phyloP scores from a whole-genome alignment of 371 early-diverging fungal genomes.

The Mortierella sp. region DNA sequence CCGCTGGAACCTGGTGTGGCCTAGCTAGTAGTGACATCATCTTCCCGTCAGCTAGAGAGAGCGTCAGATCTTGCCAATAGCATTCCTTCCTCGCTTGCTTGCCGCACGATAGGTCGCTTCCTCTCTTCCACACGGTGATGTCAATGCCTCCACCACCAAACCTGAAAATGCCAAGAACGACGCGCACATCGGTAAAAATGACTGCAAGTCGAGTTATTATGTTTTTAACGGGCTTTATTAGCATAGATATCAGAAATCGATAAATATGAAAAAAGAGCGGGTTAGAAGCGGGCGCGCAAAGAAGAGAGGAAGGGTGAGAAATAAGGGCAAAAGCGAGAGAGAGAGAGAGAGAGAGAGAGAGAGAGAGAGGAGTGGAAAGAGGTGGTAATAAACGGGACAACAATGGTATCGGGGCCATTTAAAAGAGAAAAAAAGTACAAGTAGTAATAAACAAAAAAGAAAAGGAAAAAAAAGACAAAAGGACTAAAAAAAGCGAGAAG shows the following conservation, averaged over 20 bases:
- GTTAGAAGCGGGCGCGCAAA: not conserved
- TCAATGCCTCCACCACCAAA: not conserved
- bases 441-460: slow-evolving; percentile 6
- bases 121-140: not conserved
- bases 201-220: not conserved
- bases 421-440: slow-evolving; percentile 4
- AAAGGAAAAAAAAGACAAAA: not conserved
- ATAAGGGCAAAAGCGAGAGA: not conserved
- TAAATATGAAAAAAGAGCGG: not conserved
- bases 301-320: not conserved
- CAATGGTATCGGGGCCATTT: not conserved
- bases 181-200: not conserved
- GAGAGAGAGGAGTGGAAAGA: not conserved
- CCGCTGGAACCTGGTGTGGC: not conserved
- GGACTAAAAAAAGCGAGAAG: not conserved
- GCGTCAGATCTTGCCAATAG: not conserved
- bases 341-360: not conserved
- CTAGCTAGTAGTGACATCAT: not conserved
- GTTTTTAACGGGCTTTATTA: slow-evolving; percentile 2
- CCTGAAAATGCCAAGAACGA: not conserved
- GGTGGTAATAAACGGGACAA: not conserved
- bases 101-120: not conserved
- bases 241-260: not conserved
- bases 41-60: not conserved
- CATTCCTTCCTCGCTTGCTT: not conserved